A percentile compares a stretch with the other conserved stretches of the same genome.
These are phyloP conservation scores for Coniochaeta ligniaria DNA, from an alignment of 2,329 filamentous ascomycete genomes.

Conservation along the genomic window DNA sequence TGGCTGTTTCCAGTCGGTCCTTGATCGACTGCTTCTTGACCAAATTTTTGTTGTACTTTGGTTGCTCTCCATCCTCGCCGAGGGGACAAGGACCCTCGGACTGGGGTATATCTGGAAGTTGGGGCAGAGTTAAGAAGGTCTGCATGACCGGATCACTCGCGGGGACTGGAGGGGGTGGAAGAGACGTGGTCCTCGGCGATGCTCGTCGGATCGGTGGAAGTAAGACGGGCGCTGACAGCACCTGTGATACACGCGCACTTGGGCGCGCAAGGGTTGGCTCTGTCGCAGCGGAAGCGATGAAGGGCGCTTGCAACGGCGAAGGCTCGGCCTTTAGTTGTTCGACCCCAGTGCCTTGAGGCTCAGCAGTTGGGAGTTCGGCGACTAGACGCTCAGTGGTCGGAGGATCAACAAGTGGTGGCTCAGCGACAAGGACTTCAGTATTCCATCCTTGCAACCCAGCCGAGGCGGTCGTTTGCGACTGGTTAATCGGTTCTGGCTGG, in stretches of 20 bases:
- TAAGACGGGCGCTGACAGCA: not conserved
- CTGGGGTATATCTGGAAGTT: slow-evolving; percentile 15
- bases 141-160: slow-evolving; percentile 38
- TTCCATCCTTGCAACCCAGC: not conserved
- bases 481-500: not conserved
- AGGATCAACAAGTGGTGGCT: not conserved
- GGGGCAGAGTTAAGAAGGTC: slow-evolving; percentile 13
- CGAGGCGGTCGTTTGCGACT: not conserved
- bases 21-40: slow-evolving; percentile 57
- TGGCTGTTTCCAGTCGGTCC: slow-evolving; percentile 52
- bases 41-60: slow-evolving; percentile 54
- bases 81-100: slow-evolving; percentile 28
- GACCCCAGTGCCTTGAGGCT: not conserved
- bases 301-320: not conserved
- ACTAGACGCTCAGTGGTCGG: not conserved
- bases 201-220: not conserved
- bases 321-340: not conserved
- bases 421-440: not conserved
- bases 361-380: not conserved
- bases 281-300: not conserved
- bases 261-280: not conserved
- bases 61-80: slow-evolving; percentile 28
- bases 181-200: not conserved
- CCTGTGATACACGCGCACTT: not conserved
- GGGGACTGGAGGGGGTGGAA: slow-evolving; percentile 21